phyloP scores from a whole-genome alignment of 192 early-diverging fungal species.

The Backusella tuberculispora region DNA sequence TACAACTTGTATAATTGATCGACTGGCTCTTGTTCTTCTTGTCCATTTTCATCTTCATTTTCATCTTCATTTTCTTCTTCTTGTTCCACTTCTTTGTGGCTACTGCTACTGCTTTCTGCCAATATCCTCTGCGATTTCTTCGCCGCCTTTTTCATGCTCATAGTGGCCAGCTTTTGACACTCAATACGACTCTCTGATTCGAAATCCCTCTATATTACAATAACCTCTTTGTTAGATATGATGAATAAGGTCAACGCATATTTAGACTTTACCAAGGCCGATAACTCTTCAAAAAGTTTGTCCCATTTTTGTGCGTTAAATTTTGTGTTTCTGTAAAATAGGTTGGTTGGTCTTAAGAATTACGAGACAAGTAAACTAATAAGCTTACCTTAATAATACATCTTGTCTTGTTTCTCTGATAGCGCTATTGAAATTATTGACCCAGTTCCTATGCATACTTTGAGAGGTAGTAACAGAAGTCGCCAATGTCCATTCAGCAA shows the following conservation, averaged over 20 bases:
- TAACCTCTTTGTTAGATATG: slow-evolving; percentile 10
- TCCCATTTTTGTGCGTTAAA: slow-evolving; percentile 1
- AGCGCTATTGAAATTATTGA: not conserved
- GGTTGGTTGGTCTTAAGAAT: not conserved
- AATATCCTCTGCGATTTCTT: not conserved
- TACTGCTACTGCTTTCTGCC: not conserved
- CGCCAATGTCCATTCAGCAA: slow-evolving; percentile 3
- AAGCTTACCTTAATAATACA: not conserved
- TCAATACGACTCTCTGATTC: not conserved
- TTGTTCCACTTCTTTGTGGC: slow-evolving; percentile 2
- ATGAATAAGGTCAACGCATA: not conserved
- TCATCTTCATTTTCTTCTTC: not conserved
- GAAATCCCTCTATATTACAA: slow-evolving; percentile 13
- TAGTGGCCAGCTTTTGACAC: not conserved
- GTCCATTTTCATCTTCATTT: not conserved
- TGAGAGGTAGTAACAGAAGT: not conserved
- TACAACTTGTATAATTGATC: not conserved
- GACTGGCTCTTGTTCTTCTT: not conserved
- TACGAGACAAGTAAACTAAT: not conserved
- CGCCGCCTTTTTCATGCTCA: not conserved
- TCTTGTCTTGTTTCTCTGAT: slow-evolving; percentile 1
- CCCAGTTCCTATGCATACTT: not conserved
- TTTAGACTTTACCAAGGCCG: slow-evolving; percentile 1
- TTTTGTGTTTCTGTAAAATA: slow-evolving; percentile 7
- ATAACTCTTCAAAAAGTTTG: not conserved